phyloP scores from a whole-genome alignment of 2,329 filamentous ascomycete genomes.

The Trichoderma sp. region DNA sequence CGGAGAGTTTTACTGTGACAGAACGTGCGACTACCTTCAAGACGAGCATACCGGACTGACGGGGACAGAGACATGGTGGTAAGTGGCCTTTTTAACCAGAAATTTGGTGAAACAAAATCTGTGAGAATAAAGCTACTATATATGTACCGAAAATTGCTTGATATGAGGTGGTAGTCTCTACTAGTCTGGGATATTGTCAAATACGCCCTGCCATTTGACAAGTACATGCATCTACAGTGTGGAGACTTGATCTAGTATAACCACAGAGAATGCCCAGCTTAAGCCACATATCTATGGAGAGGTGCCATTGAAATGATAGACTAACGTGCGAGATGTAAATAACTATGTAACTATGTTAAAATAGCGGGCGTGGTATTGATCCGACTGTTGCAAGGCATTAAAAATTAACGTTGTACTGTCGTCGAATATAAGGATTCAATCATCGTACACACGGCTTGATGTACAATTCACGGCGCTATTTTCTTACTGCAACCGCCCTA shows the following conservation, averaged over 20 bases:
- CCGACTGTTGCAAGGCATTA: no score
- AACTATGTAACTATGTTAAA: no score
- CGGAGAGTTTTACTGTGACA: neutral
- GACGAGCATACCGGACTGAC: constrained; percentile 1
- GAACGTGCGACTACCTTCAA: neutral
- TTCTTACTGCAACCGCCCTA: no score
- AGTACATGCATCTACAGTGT: neutral
- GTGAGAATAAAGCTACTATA: neutral
- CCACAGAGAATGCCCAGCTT: neutral
- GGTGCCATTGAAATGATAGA: neutral
- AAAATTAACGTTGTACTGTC: no score
- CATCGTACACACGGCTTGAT: no score
- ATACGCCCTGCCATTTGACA: neutral
- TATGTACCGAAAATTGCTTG: neutral
- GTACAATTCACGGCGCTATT: no score
- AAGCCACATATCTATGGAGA: neutral
- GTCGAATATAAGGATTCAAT: no score
- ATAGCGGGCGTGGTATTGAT: neutral
- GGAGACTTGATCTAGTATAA: neutral
- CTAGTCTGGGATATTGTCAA: neutral
- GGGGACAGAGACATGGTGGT: neutral
- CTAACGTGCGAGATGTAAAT: neutral
- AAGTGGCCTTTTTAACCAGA: neutral
- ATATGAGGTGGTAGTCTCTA: neutral
- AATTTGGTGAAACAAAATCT: rapidly evolving